These are phyloP conservation scores for Pogostemon cablin DNA, from an alignment of 257 asterid genomes.

Conservation along the genomic window DNA sequence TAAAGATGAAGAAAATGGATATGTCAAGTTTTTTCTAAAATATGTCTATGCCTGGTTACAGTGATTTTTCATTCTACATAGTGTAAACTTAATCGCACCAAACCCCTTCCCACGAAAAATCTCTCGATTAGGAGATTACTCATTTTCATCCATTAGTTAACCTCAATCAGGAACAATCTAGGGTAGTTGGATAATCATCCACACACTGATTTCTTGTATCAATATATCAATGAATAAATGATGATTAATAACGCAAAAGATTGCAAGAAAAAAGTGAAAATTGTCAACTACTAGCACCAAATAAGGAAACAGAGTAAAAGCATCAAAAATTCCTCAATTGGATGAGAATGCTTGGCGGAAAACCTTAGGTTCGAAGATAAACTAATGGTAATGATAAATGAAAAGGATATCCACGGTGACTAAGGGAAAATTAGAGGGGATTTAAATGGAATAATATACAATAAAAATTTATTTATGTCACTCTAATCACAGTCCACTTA, in stretches of 20 bases:
- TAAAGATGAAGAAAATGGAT: not conserved
- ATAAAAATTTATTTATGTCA: not conserved
- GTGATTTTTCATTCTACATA: not conserved
- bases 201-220: not conserved
- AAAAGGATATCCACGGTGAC: not conserved
- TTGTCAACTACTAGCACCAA: not conserved
- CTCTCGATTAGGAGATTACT: not conserved
- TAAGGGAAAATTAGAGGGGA: not conserved
- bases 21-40: not conserved
- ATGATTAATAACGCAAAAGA: not conserved
- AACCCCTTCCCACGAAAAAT: too few species aligned
- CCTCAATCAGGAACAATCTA: not conserved
- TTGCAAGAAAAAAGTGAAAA: not conserved
- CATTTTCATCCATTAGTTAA: not conserved
- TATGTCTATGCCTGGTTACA: not conserved
- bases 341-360: not conserved
- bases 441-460: not conserved
- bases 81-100: not conserved
- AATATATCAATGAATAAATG: not conserved
- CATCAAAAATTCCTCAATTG: not conserved
- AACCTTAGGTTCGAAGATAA: not conserved
- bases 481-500: not conserved
- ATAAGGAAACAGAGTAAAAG: not conserved
- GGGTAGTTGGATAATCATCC: not conserved
- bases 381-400: not conserved